Percentiles rank a stretch among this genome's conserved stretches.
Evolutionary conservation across 495 filamentous ascomycete genomes (phyloP).

Genomic region (Umbilicaria muhlenbergii): DNA sequence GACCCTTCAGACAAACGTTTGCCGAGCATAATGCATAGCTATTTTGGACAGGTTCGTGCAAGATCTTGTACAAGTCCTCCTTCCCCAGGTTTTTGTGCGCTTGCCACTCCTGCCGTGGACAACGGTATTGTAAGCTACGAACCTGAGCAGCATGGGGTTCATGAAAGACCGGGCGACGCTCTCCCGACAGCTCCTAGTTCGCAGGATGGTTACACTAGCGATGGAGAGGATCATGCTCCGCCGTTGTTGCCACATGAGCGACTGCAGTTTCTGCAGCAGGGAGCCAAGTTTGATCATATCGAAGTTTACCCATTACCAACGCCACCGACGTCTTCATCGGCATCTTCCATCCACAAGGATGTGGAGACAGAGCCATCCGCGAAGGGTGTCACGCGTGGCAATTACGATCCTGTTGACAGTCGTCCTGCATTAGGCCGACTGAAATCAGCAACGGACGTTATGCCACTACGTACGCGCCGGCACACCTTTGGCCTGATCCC

Average conservation of each 20-base stretch:
- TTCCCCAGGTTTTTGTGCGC: constrained; percentile 33
- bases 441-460: constrained; percentile 6
- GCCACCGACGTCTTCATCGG: constrained; percentile 36
- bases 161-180: background rate
- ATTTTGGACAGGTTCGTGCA: constrained; percentile 94
- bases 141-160: background rate
- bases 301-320: constrained; percentile 32
- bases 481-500: constrained; percentile 29
- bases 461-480: constrained; percentile 8
- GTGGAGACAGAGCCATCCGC: constrained; percentile 23
- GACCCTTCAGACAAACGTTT: constrained; percentile 80
- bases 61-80: constrained; percentile 34
- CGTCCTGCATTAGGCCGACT: constrained; percentile 5
- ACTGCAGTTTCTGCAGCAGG: constrained; percentile 10
- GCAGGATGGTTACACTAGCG: constrained; percentile 15
- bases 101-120: constrained; percentile 26
- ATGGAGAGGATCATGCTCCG: constrained; percentile 25
- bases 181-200: constrained; percentile 13
- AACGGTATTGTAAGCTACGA: background rate
- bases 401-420: background rate
- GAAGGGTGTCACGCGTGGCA: constrained; percentile 1
- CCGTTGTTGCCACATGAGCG: constrained; percentile 37
- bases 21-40: constrained; percentile 76
- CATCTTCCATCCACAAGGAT: constrained; percentile 35
- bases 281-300: background rate